A percentile compares a stretch with the other conserved stretches of the same genome.
Evolutionary conservation across 345 rosid species (phyloP).

Genomic region (Passiflora organensis): DNA sequence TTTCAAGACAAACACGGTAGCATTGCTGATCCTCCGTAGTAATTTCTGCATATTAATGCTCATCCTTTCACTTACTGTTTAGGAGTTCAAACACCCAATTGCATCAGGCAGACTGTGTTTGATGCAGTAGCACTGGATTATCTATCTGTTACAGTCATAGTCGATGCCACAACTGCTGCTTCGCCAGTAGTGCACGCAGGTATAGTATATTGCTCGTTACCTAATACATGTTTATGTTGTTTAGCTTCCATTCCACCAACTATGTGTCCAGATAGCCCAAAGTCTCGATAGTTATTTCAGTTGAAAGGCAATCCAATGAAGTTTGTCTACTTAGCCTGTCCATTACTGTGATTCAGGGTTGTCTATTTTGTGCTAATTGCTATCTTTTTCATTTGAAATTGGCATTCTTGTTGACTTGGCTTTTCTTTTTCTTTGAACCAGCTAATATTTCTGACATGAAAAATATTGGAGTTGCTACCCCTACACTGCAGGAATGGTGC

Average conservation of each 20-base stretch:
- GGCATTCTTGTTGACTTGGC: too few species aligned
- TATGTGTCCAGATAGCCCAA: too few species aligned
- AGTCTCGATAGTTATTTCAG: too few species aligned
- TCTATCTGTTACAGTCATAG: slow-evolving; percentile 44
- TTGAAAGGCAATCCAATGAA: neutral
- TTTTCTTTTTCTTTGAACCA: slow-evolving; percentile 18
- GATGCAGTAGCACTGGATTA: slow-evolving; percentile 79
- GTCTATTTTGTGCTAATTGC: neutral
- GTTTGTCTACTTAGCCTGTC: neutral
- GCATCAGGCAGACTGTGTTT: slow-evolving; percentile 78
- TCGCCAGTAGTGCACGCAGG: slow-evolving; percentile 70
- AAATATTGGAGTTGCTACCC: slow-evolving; percentile 60
- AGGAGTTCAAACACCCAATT: slow-evolving; percentile 88
- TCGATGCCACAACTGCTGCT: slow-evolving; percentile 89
- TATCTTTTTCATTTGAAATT: too few species aligned
- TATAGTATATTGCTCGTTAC: slow-evolving; percentile 18
- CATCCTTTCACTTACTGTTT: slow-evolving; percentile 3
- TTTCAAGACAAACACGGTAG: too few species aligned
- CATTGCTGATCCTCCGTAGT: too few species aligned
- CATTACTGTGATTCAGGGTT: neutral
- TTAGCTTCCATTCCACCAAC: neutral
- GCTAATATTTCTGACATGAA: slow-evolving; percentile 76
- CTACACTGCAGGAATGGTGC: slow-evolving; percentile 60
- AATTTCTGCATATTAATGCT: neutral
- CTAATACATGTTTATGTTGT: neutral